Conservation (phyloP, 225 moss, liverwort and hornwort genomes). For the Physcomitrellopsis africana region DNA sequence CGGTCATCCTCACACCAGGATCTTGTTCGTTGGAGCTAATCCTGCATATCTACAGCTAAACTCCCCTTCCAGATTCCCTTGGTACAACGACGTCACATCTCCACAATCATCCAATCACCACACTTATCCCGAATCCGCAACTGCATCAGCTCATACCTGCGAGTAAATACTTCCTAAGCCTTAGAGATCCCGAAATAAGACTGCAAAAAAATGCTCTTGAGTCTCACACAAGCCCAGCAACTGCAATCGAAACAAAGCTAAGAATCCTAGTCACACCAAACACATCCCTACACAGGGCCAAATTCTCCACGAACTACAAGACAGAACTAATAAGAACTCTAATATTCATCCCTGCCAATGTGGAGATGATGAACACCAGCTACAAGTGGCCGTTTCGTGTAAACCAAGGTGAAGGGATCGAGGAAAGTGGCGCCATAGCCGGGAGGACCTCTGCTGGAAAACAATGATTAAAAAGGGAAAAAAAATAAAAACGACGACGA, state of each 20-base stretch:
- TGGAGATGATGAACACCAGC: background rate
- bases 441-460: constrained; percentile 37
- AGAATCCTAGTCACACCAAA: background rate
- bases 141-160: constrained; percentile 15
- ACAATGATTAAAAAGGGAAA: background rate
- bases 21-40: constrained; percentile 17
- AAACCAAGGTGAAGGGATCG: constrained; percentile 14
- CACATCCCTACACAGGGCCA: constrained; percentile 2
- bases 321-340: background rate
- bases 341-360: background rate
- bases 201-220: background rate
- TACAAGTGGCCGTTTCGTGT: background rate
- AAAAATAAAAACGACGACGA: too few relatives aligned
- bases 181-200: background rate
- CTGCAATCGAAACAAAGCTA: constrained; percentile 14
- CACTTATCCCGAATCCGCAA: constrained; percentile 16
- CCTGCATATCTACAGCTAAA: background rate
- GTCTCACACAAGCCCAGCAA: background rate
- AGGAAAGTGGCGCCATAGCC: constrained; percentile 49
- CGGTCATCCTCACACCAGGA: constrained; percentile 13
- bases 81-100: constrained; percentile 16
- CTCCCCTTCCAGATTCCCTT: background rate
- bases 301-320: background rate
- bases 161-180: constrained; percentile 2
- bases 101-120: background rate